Conservation (phyloP, 1,139 yeast genomes). For the Lizanozyma gosingica region DNA sequence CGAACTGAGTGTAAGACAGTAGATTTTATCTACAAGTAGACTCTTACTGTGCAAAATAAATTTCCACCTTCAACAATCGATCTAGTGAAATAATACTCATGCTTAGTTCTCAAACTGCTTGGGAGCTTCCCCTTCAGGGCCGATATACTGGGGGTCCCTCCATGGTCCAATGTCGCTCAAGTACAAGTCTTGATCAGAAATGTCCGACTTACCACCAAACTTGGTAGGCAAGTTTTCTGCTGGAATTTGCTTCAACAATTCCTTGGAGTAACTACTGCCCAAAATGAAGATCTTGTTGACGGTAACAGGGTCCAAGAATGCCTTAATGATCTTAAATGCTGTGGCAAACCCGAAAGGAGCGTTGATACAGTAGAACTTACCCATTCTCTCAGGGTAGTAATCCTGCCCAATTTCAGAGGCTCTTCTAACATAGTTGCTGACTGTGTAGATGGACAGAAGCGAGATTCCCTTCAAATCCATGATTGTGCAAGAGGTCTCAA, state of each 20-base stretch:
- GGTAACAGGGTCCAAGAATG: constrained; percentile 96
- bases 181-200: constrained; percentile 69
- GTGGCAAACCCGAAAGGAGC: constrained; percentile 97
- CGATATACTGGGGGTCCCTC: constrained; percentile 81
- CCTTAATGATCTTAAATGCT: constrained; percentile 84
- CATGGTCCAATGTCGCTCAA: constrained; percentile 94
- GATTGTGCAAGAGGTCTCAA: constrained; percentile 95
- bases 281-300: constrained; percentile 89
- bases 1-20: too few relatives aligned
- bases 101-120: neutral
- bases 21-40: too few relatives aligned
- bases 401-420: constrained; percentile 94
- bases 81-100: too few relatives aligned
- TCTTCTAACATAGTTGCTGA: constrained; percentile 79
- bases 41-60: too few relatives aligned
- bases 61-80: too few relatives aligned
- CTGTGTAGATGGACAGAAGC: constrained; percentile 73
- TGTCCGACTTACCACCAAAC: constrained; percentile 77
- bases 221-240: constrained; percentile 83
- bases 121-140: constrained; percentile 85
- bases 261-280: constrained; percentile 71
- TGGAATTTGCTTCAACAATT: constrained; percentile 85
- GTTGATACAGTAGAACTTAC: constrained; percentile 88
- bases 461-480: constrained; percentile 94
- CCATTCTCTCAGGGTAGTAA: constrained; percentile 99